Base-by-base conservation (phyloP, 164 flowering plant species). In the Chimonanthus praecox region DNA sequence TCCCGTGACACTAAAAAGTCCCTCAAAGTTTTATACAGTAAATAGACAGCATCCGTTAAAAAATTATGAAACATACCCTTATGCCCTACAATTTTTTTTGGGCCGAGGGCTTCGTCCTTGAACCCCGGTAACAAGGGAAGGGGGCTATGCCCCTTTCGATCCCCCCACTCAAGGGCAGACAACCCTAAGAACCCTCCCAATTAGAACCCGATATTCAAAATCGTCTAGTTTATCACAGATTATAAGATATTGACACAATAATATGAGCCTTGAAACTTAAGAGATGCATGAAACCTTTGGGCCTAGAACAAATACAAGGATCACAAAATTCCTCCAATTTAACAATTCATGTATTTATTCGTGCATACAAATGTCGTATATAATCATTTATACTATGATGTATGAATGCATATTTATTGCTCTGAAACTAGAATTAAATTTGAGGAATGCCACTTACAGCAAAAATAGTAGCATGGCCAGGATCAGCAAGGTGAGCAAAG, bases 401-500 rank as follows among this genome's bases (percentile, higher is more conserved):
- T 18, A 7, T 44, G 61, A 10, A 64, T 47, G 70, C 47, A 63
- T 63, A 8, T 18, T 5, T 33, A 50, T 47, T 7, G 15, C 8
- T 15, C 6, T 11, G 8, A 51, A 8, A 20, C 7, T 45, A 7
- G 69, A 51, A 44, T n/a, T 33, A 64, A 51, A 60, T 21, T 58
- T 64, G 16, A 66, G 75, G 3, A 43, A 46, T 10, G 10, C 16
- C 16, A 86, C 92, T 90, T 85, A 91, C 97, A 75, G 91, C 85
- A 67, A 94, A 94, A 71, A 94, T 75, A 72, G 94, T 94, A 80
- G 97, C 97, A 71, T 94, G 98, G 54, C 98, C 98, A 45, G 98
- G 97, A 78, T 94, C 98, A 33, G 98, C 97, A 68, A 94, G 97
- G 84, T 94, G 98, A 44, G 97, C 95, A 74, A 91, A 91, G 75